Evolutionary conservation across 257 asterid genomes (phyloP), one percentile per base, ranked within the genome.

Genomic region (Penstemon barbatus): DNA sequence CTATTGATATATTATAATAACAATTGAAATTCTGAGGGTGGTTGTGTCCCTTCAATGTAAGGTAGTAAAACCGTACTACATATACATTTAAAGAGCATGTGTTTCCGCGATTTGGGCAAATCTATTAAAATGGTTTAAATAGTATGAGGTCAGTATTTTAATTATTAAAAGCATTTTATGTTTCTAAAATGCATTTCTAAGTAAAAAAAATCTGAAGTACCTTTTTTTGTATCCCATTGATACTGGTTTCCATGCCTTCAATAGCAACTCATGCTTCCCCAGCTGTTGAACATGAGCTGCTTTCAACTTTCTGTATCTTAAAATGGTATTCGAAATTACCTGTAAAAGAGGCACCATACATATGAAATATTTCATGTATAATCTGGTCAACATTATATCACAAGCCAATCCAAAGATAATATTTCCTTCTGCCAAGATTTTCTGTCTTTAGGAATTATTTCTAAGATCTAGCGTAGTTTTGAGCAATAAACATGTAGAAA

Each of bases 241-340:
- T 59, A 89, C 84, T 15, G 99, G 97, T 68, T 86, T 86, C 99
- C 99, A 91, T 61, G 97, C 97, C 82, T 91, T 85, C 61, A 85
- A 58, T 76, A 94, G 85, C 74, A 82, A 70, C 63, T 53, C 75
- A 12, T 8, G 74, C 66, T 85, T 80, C 44, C 74, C 80, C 49
- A 61, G 63, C 63, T 79, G 72, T 65, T 78, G 82, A 65, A 75
- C 65, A 65, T 9, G 52, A 37, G 85, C 83, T 8, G 69, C 85
- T 85, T 94, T 89, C 79, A 87, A 75, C 77, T 75, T 83, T 88
- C 86, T 82, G 80, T 87, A 85, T 73, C 91, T 84, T 81, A 87
- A 79, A 68, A 94, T 72, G 71, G 88, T 85, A 71, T 60, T 87
- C n/a, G 95, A 85, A 58, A 94, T 89, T 12, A 83, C 97, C 99